Conservation (phyloP, 2,329 filamentous ascomycete species). For the Didymellaceae sp. region DNA sequence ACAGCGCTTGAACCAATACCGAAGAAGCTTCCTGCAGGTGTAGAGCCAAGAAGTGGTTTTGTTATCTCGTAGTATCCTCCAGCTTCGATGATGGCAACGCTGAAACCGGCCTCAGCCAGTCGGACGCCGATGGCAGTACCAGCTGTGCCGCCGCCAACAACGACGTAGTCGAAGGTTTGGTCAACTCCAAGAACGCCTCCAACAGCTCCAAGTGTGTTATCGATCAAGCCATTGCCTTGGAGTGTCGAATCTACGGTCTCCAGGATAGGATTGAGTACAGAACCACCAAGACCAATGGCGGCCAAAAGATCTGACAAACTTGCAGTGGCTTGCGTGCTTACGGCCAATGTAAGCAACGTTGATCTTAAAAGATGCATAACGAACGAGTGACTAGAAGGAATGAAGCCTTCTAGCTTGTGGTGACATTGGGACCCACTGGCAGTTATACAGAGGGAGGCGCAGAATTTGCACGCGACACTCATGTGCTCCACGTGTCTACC, state of each 20-base stretch:
- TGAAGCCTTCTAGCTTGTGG: background rate
- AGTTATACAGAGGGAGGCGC: background rate
- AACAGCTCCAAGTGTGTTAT: background rate
- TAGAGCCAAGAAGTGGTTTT: slow-evolving; percentile 17
- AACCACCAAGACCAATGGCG: background rate
- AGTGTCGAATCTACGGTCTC: background rate
- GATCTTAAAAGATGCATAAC: background rate
- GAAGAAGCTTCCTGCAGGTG: slow-evolving; percentile 31
- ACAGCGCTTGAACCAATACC: slow-evolving; percentile 22
- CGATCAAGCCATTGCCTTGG: background rate
- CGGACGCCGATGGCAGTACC: slow-evolving; percentile 19
- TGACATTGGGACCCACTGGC: background rate
- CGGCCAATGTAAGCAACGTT: background rate
- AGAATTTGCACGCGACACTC: background rate
- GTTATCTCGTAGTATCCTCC: slow-evolving; percentile 28
- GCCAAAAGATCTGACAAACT: background rate
- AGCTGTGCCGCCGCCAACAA: slow-evolving; percentile 18
- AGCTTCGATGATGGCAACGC: slow-evolving; percentile 36
- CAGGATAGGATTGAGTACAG: background rate
- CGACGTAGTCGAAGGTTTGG: background rate
- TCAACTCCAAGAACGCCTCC: background rate
- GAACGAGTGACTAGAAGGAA: background rate
- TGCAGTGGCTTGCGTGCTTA: background rate
- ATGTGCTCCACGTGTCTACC: background rate
- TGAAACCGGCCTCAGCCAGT: slow-evolving; percentile 15